Evolutionary conservation across 495 filamentous ascomycete species (phyloP), one percentile per base, ranked within the genome.

Genomic region (Neurospora tetrasperma): DNA sequence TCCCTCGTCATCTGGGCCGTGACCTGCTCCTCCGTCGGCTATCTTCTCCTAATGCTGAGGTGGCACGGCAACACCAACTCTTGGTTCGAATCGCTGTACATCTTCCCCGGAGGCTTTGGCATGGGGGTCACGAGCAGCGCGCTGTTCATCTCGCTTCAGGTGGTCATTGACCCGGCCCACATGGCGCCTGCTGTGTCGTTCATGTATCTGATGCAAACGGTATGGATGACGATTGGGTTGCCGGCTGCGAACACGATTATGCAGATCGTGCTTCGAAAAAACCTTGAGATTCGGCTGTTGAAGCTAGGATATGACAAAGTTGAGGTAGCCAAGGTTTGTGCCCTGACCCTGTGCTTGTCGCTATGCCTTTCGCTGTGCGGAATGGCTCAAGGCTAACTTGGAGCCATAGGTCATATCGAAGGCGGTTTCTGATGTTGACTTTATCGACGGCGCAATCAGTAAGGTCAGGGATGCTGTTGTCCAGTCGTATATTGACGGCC

Each of bases 1-100:
- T 42, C 73, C 0, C 82, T 90, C 0, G 79, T 88, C 6, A 75
- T 90, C 23, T 20, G 87, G 4, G 86, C 88, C 5, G 86, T 86
- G 0, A 54, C 86, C 5, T 74, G 85, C 9, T 84, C 88, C 0
- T 84, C 84, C 5, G 70, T 84, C 35, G 78, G 84, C n/a, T 91
- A 91, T 70, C 44, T 82, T 9, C 80, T 90, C 0, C 80, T 91
- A 1, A 85, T 89, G 42, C 75, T 88, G 35, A 80, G 85, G 44
- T 93, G 91, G 91, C 83, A 86, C 48, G 90, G 90, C 1, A 71
- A 89, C 72, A 91, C 89, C 0, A 85, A 85, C 35, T 39, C 39
- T 39, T 83, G 84, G 77, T 83, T 81, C 78, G 89, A 91, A 72
- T 88, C 89, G 0, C 74, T 92, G 0, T 91, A 90, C 75, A 91